Conservation (phyloP, 371 early-diverging fungal genomes). For the Mucor velutinosus region DNA sequence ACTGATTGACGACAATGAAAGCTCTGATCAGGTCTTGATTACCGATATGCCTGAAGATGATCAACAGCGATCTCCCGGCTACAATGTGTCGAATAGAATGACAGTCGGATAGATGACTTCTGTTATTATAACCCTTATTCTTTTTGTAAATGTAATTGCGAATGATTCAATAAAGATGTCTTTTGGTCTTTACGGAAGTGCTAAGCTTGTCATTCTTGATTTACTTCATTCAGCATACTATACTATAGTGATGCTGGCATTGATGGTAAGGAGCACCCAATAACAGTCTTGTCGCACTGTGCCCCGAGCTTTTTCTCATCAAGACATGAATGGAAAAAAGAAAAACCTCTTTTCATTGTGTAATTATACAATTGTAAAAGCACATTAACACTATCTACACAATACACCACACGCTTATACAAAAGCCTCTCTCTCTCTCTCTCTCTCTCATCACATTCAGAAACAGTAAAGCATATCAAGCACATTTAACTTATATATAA, state of each 20-base stretch:
- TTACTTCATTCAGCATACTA: too few relatives aligned
- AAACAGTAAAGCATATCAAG: too few relatives aligned
- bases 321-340: too few relatives aligned
- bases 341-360: neutral
- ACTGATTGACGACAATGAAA: conserved; percentile 41
- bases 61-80: neutral
- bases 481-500: neutral
- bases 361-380: neutral
- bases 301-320: neutral
- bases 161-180: neutral
- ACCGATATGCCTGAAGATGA: conserved; percentile 38
- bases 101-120: neutral
- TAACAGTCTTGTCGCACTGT: neutral
- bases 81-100: conserved; percentile 12
- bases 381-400: too few relatives aligned
- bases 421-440: too few relatives aligned
- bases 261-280: neutral
- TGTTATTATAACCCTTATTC: neutral
- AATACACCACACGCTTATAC: too few relatives aligned
- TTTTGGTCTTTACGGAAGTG: neutral
- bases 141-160: neutral
- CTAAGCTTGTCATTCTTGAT: neutral
- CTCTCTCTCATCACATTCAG: too few relatives aligned
- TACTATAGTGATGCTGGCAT: neutral
- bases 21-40: conserved; percentile 45